Base-by-base conservation (phyloP, 2,329 filamentous ascomycete genomes). In the Aureobasidium leucospermi region DNA sequence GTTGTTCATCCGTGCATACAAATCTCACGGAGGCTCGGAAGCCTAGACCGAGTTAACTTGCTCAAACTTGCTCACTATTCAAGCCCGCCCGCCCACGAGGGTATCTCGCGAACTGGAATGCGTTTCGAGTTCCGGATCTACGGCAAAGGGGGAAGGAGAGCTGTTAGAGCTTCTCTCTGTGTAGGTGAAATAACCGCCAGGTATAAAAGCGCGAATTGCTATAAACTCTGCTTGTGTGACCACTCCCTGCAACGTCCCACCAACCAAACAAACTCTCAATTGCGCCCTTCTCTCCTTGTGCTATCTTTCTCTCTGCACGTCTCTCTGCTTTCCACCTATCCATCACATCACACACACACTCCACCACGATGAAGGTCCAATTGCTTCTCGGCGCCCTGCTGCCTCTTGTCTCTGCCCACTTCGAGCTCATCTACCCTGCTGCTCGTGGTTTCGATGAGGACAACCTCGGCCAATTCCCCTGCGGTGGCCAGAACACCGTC, bases 351-450 rank as follows among this genome's bases (percentile, higher is more conserved):
- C 46, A 41, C 10, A 29, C 38, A 15, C 15, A 42, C 15, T 31
- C 13, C 6, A 2, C n/a, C 42, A 1, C 2, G 6, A 74, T 74
- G 72, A 64, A 69, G 56, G 65, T 63, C 65, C 66, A 64, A 56
- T 39, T 58, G 53, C 61, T 68, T 59, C 66, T 76, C 56, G 67
- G 76, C 62, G 67, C 73, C 57, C 69, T 79, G 59, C 69, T 76
- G 48, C 73, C 78, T 59, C 65, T 79, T 47, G 73, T 74, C 16
- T 71, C 79, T 42, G 82, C 81, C 15, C 83, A 85, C 67, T 85
- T 84, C 73, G 67, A 75, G 3, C 75, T 85, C 69, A 69, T 75
- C 38, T 84, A 77, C 63, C 83, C 83, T 10, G 62, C 72, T 15
- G 69, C 74, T 61, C 79, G 82, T 58, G 81, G 80, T 31, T 76